A percentile compares a stretch with the other conserved stretches of the same genome.
These are phyloP conservation scores for Syncephalastrum racemosum DNA, from an alignment of 371 early-diverging fungal species.

Conservation along the genomic window DNA sequence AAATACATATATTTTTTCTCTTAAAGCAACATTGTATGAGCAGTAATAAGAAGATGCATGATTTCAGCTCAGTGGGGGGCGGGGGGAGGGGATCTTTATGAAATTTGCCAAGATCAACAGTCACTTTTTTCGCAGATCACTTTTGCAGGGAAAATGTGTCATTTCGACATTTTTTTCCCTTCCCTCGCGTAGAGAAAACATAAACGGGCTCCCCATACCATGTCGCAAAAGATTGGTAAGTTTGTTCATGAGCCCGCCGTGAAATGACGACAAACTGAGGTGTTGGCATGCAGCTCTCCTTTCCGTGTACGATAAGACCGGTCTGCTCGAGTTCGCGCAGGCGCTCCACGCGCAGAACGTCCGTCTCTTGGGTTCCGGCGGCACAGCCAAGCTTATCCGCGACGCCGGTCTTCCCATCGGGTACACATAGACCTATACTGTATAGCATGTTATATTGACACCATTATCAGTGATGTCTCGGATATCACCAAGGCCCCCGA, in stretches of 20 bases:
- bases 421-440: constrained; percentile 38
- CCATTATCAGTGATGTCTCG: constrained; percentile 80
- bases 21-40: background rate
- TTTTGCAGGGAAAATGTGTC: background rate
- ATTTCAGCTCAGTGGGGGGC: no score
- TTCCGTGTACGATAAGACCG: constrained; percentile 97
- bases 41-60: background rate
- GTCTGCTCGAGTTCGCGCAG: constrained; percentile 86
- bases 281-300: constrained; percentile 70
- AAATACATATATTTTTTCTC: background rate
- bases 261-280: background rate
- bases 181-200: background rate
- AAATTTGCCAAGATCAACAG: constrained; percentile 13
- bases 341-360: constrained; percentile 76
- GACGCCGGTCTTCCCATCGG: constrained; percentile 87
- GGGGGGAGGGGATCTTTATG: no score
- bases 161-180: background rate
- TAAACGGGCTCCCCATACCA: constrained; percentile 4
- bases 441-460: background rate
- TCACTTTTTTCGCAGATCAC: constrained; percentile 8
- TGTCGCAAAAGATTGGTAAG: constrained; percentile 22
- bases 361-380: constrained; percentile 92
- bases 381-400: constrained; percentile 89
- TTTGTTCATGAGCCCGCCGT: background rate
- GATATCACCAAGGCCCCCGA: constrained; percentile 97